phyloP scores from a whole-genome alignment of 2,329 filamentous ascomycete genomes.

The Beauveria scarabaeidicola region DNA sequence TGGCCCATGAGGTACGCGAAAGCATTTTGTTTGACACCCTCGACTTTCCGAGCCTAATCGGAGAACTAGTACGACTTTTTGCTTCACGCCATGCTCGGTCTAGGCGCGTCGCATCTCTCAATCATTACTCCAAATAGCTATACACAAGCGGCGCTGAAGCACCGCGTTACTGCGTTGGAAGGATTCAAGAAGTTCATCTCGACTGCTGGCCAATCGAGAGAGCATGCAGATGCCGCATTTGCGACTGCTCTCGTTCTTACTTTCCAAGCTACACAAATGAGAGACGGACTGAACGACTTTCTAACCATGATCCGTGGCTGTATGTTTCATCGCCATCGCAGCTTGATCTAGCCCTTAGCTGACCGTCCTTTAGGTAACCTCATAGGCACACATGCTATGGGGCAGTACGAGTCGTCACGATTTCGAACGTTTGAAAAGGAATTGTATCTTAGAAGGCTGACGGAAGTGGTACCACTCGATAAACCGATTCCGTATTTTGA shows the following conservation, averaged over 20 bases:
- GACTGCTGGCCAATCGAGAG: conserved; percentile 1
- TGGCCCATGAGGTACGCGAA: conserved; percentile 27
- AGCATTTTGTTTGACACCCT: neutral
- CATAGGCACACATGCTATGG: conserved; percentile 3
- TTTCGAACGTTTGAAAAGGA: conserved; percentile 8
- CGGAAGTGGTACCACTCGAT: neutral
- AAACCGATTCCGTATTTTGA: conserved; percentile 4
- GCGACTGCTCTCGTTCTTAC: conserved; percentile 9
- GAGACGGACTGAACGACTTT: conserved; percentile 9
- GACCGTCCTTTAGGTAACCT: neutral
- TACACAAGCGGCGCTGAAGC: conserved; percentile 2
- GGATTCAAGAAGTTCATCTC: conserved; percentile 10
- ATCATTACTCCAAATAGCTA: conserved; percentile 4
- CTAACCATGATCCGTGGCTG: conserved; percentile 11
- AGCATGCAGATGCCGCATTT: conserved; percentile 10
- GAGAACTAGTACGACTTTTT: conserved; percentile 29
- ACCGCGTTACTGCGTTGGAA: conserved; percentile 8
- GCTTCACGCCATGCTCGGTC: conserved; percentile 33
- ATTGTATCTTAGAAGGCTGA: neutral
- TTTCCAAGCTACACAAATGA: conserved; percentile 9
- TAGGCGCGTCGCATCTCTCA: conserved; percentile 17
- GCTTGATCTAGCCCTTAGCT: neutral
- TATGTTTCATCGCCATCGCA: neutral
- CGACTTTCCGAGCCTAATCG: neutral
- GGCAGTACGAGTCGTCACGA: neutral